Conservation (phyloP, 768 basidiomycete genomes). For the Suillus alpinus region DNA sequence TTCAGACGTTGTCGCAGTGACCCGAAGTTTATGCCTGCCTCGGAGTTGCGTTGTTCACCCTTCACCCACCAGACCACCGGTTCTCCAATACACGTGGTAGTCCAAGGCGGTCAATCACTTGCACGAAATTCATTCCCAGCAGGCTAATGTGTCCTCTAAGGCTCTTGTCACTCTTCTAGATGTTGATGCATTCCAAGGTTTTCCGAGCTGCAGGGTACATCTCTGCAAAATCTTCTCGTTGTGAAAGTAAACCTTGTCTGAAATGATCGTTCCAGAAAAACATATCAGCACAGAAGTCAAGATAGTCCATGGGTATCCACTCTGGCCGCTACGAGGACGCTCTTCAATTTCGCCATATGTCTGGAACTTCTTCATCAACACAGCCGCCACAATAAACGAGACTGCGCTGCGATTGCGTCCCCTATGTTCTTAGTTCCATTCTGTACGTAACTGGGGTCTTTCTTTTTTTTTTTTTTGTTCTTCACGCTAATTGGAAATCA, state of each 20-base stretch:
- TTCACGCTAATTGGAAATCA: not conserved
- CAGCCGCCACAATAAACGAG: not conserved
- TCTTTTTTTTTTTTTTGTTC: not conserved
- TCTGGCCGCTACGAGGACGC: not conserved
- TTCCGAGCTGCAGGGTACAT: not conserved
- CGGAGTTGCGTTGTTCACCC: not conserved
- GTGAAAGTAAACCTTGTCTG: not conserved
- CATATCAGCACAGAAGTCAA: not conserved
- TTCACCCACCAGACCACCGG: not conserved
- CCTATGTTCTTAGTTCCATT: not conserved
- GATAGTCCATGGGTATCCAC: not conserved
- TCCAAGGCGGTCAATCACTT: not conserved
- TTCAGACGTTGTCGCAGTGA: not conserved
- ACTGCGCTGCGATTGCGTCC: not conserved
- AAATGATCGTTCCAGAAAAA: not conserved
- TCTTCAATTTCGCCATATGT: not conserved
- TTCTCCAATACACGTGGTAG: not conserved
- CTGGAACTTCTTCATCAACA: not conserved
- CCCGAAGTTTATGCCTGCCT: not conserved
- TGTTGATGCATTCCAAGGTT: not conserved
- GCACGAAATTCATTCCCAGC: not conserved
- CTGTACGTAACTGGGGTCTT: not conserved
- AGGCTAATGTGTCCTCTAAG: not conserved
- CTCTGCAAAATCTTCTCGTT: not conserved
- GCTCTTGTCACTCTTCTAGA: not conserved